These are phyloP conservation scores for Chytriomyces sp. DNA, from an alignment of 192 early-diverging fungal genomes.

Conservation along the genomic window DNA sequence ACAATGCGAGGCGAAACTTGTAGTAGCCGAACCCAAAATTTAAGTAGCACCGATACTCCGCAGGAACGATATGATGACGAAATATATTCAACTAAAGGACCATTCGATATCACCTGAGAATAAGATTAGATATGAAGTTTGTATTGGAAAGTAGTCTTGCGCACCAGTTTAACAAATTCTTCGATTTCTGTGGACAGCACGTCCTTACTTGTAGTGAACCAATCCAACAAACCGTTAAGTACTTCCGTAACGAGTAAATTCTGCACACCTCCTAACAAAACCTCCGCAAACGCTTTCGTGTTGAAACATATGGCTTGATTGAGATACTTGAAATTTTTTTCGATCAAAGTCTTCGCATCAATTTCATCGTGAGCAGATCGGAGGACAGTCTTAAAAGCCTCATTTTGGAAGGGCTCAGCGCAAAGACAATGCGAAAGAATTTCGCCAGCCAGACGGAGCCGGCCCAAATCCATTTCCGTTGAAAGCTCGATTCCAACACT, in stretches of 20 bases:
- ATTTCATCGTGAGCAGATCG: background rate
- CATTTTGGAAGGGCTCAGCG: background rate
- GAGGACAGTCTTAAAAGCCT: background rate
- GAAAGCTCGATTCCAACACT: background rate
- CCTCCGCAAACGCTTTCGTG: background rate
- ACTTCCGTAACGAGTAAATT: conserved; percentile 3
- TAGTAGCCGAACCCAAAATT: conserved; percentile 55
- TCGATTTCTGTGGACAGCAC: background rate
- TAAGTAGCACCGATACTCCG: conserved; percentile 35
- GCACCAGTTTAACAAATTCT: conserved; percentile 3
- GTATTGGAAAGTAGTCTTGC: background rate
- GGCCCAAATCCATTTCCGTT: background rate
- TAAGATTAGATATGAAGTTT: too few relatives aligned
- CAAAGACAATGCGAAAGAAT: conserved; percentile 2
- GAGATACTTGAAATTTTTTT: background rate
- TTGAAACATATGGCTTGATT: conserved; percentile 19
- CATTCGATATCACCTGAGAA: background rate
- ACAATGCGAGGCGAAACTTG: conserved; percentile 39
- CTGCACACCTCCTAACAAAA: background rate
- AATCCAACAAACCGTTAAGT: conserved; percentile 24
- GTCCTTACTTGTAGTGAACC: conserved; percentile 4
- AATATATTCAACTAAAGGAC: background rate
- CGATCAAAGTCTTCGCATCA: background rate
- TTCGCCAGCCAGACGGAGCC: conserved; percentile 5
- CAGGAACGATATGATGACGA: background rate